Conservation (phyloP, 371 early-diverging fungal genomes). For the Lichtheimia corymbifera region DNA sequence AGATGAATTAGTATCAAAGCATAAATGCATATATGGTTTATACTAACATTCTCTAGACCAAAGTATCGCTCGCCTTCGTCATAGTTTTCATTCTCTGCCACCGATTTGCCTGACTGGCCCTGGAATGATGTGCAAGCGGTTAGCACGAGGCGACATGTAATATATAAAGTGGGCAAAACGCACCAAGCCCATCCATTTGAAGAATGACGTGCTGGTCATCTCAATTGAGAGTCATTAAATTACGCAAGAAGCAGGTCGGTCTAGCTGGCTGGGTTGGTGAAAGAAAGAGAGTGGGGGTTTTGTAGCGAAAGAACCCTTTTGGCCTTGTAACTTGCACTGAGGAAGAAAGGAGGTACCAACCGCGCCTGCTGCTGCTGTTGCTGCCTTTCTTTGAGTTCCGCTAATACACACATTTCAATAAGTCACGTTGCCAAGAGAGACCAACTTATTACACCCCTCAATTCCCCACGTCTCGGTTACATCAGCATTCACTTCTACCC, state of each 20-base stretch:
- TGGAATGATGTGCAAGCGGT: slow-evolving; percentile 13
- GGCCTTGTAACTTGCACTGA: no score
- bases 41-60: slow-evolving; percentile 90
- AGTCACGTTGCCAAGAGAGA: no score
- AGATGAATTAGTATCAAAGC: not conserved
- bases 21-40: not conserved
- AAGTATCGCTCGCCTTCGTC: slow-evolving; percentile 74
- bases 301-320: no score
- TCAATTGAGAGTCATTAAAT: slow-evolving; percentile 16
- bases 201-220: slow-evolving; percentile 69
- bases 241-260: not conserved
- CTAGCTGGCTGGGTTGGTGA: no score
- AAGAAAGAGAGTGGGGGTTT: no score
- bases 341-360: no score
- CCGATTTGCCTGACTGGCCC: slow-evolving; percentile 47
- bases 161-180: slow-evolving; percentile 11
- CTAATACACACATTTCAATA: no score
- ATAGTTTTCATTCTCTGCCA: slow-evolving; percentile 30
- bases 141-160: slow-evolving; percentile 14
- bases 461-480: no score
- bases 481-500: no score
- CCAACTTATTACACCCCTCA: no score
- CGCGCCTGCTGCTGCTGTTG: no score
- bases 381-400: no score
- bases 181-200: slow-evolving; percentile 88